Base-by-base conservation (phyloP, 306 rosid genomes). In the Trichosanthes cucumerina region DNA sequence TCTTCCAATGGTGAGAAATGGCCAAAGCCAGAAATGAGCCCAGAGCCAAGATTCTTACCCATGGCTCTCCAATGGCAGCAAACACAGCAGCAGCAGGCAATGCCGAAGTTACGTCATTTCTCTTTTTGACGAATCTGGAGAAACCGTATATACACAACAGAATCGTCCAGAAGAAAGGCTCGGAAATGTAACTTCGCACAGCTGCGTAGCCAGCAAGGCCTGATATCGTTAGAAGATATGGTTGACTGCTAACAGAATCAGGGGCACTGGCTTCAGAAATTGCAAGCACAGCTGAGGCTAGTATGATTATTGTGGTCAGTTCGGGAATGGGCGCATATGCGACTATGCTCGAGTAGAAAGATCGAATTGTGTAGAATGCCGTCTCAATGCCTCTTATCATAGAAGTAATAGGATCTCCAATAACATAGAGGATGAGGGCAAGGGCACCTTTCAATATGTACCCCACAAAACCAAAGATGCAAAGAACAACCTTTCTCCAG, bases 121-220 rank as follows among this genome's bases (percentile, higher is more conserved):
- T 92, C 85, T 65, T 92, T 28, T 88, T 89, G 36, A 91, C 26
- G 24, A 89, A 62, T 77, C 89, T 82, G 10, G 97, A 89, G 86
- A 91, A 92, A 43, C 87, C 82, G 71, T 86, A 92, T 41, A 92
- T 12, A 36, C 91, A 89, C 41, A 88, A 77, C 19, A 95, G 74
- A 80, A 92, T 83, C n/a, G 93, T 92, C 97, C 97, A 95, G 86
- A 95, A 92, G 38, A 92, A 82, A 38, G 91, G 97, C 90, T 95
- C 97, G 4, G 96, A 95, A 59, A 92, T 86, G 80, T 79, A 85
- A 58, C 93, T 90, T 56, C 97, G 64, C 77, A 92, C 96, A 15
- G 96, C 99, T 21, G 96, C 92, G 80, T 87, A 92, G 73, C 97
- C 97, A 72, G 90, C 73, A 8, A 92, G 77, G 49, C 97, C 97